phyloP scores from a whole-genome alignment of 805 yeast species.

The Kluyveromyces starmeri region DNA sequence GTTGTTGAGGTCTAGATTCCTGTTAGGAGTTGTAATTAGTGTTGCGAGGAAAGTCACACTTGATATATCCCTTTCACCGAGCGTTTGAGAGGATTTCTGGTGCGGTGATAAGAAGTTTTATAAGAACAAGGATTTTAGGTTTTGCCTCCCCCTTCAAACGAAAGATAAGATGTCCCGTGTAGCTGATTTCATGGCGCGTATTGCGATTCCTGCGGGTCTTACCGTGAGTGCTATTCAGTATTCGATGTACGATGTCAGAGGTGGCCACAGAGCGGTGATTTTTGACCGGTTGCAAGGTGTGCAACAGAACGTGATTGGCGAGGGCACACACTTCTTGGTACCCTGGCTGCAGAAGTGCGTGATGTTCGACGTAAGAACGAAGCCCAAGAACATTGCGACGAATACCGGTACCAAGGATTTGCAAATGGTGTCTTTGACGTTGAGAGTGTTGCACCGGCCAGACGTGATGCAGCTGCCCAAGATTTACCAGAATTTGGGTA shows the following conservation, averaged over 20 bases:
- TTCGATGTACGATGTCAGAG: conserved; percentile 88
- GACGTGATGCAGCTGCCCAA: conserved; percentile 73
- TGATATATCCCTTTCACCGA: too few relatives aligned
- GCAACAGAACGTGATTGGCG: conserved; percentile 80
- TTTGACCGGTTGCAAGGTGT: conserved; percentile 91
- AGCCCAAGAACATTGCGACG: conserved; percentile 86
- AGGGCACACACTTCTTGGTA: conserved; percentile 89
- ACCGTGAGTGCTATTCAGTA: conserved; percentile 66
- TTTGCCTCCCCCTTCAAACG: too few relatives aligned
- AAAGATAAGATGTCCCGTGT: conserved; percentile 13
- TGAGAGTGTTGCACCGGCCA: conserved; percentile 91
- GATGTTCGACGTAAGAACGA: conserved; percentile 87
- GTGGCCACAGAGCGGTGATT: conserved; percentile 92
- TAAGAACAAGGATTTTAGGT: too few relatives aligned
- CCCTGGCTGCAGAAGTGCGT: conserved; percentile 96
- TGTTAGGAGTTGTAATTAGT: too few relatives aligned
- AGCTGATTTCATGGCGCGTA: conserved; percentile 24
- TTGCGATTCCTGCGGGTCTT: conserved; percentile 66
- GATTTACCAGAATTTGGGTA: conserved; percentile 85
- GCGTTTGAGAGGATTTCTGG: too few relatives aligned
- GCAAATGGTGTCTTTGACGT: conserved; percentile 88
- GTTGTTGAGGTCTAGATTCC: too few relatives aligned
- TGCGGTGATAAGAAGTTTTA: too few relatives aligned
- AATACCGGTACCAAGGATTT: conserved; percentile 96
- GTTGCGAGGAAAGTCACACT: too few relatives aligned